A percentile compares a stretch with the other conserved stretches of the same genome.
phyloP scores from a whole-genome alignment of 257 asterid genomes.

The Buddleja alternifolia region DNA sequence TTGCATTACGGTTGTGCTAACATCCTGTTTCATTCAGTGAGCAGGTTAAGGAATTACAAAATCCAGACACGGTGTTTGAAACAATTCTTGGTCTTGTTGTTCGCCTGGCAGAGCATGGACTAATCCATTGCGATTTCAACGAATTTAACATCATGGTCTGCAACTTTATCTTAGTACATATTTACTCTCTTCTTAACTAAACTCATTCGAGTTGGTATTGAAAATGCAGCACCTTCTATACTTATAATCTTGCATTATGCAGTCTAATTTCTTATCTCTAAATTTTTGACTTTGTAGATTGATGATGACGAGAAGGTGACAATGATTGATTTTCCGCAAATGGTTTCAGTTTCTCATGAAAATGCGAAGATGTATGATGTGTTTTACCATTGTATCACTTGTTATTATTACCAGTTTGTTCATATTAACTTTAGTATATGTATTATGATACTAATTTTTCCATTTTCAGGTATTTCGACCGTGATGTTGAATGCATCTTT shows the following conservation, averaged over 20 bases:
- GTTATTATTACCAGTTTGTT: background rate
- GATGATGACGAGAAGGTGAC: constrained; percentile 95
- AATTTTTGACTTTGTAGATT: constrained; percentile 52
- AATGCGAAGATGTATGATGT: constrained; percentile 78
- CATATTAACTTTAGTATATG: background rate
- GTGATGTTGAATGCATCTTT: constrained; percentile 85
- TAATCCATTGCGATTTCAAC: constrained; percentile 95
- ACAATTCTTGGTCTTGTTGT: constrained; percentile 74
- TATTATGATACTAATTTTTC: constrained; percentile 11
- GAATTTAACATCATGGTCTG: constrained; percentile 93
- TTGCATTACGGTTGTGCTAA: constrained; percentile 23
- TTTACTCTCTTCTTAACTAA: constrained; percentile 14
- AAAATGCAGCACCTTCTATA: constrained; percentile 1
- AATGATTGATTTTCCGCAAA: constrained; percentile 94
- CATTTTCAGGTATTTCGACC: constrained; percentile 84
- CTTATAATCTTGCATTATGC: constrained; percentile 15
- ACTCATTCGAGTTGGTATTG: background rate
- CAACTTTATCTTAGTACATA: constrained; percentile 18
- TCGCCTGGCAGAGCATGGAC: constrained; percentile 97
- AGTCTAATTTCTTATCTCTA: constrained; percentile 25
- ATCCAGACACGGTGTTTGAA: constrained; percentile 79
- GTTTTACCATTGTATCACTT: constrained; percentile 5
- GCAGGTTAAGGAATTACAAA: constrained; percentile 86
- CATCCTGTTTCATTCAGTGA: constrained; percentile 54
- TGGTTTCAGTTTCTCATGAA: constrained; percentile 93